Conservation (phyloP, 2,329 filamentous ascomycete species). For the Mycosphaerella sp. region DNA sequence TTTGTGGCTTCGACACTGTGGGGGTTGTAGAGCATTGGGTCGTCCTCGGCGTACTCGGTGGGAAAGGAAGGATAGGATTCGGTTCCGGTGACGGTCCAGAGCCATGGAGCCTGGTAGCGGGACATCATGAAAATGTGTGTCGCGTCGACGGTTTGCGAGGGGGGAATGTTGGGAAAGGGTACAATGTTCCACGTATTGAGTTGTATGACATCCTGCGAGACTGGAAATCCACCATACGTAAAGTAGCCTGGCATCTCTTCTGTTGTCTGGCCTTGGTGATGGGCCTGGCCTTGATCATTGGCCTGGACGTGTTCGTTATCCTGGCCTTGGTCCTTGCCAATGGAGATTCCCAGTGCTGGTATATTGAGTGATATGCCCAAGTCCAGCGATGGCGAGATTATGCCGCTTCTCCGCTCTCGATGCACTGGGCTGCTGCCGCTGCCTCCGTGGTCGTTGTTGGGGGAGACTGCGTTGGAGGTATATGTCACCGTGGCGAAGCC, state of each 20-base stretch:
- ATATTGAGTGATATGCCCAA: too few species aligned
- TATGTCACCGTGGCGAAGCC: conserved; percentile 15
- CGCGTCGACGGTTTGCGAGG: conserved; percentile 4
- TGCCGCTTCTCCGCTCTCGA: not conserved
- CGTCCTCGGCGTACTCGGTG: conserved; percentile 7
- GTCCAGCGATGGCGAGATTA: too few species aligned
- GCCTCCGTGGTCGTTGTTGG: not conserved
- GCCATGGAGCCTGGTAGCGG: conserved; percentile 4
- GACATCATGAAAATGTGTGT: conserved; percentile 13
- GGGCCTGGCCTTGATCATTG: too few species aligned
- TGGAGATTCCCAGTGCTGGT: not conserved
- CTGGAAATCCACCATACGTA: conserved; percentile 9
- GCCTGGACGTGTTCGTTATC: not conserved
- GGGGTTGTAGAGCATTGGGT: conserved; percentile 14
- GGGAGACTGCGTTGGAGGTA: not conserved
- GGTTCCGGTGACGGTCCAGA: conserved; percentile 7
- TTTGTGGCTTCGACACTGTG: conserved; percentile 9
- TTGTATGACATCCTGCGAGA: conserved; percentile 4
- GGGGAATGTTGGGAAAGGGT: conserved; percentile 13
- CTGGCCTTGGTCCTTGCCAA: not conserved
- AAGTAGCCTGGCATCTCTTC: conserved; percentile 3
- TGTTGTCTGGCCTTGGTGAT: too few species aligned
- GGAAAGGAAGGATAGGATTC: conserved; percentile 7
- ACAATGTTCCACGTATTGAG: conserved; percentile 9
- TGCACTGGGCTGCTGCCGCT: not conserved